Base-by-base conservation (phyloP, 805 yeast species). In the Saccharomycopsis fibuligera region DNA sequence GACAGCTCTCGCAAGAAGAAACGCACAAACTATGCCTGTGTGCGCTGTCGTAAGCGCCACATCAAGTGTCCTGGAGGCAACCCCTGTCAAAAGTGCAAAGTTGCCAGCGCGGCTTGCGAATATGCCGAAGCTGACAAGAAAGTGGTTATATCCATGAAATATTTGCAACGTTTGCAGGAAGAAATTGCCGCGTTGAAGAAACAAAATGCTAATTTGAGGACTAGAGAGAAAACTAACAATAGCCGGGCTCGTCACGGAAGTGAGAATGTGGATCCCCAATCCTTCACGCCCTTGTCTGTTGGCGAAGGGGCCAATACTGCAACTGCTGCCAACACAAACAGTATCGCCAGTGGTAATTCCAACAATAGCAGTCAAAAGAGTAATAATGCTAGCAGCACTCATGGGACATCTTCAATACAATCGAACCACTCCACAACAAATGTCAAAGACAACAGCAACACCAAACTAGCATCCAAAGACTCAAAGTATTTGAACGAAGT, bases 61-160 rank as follows among this genome's bases (percentile, higher is more conserved):
- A 78, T 82, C 38, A 76, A 83, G 54, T 85, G 93, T 59, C 87
- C 87, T 12, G 89, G 89, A 1, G 87, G 86, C 1, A 76, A 80
- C 42, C 88, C 89, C 0, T 85, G 93, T 60, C 62, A 68, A 44
- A 79, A 79, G 57, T 85, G 93, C 60, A 63, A 62, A 12, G 60
- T 70, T 43, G 76, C 83, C 14, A 73, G 70, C 43, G 67, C 78
- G 3, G 69, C 70, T 21, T 85, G 93, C 65, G 88, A 82, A 57
- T 85, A 83, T 56, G 73, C 76, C 17, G 87, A 81, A 58, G 86
- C 82, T 8, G 85, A 82, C 44, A 81, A 77, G 65, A 83, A 84
- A 57, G 71, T 85, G 10, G 86, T 83, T 25, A 83, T 84, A 0
- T 81, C 89, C 1, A 73, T 83, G 77, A 80, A 77, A 56, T 84